These are phyloP conservation scores for Boechera stricta DNA, from an alignment of 345 rosid genomes.

Conservation along the genomic window DNA sequence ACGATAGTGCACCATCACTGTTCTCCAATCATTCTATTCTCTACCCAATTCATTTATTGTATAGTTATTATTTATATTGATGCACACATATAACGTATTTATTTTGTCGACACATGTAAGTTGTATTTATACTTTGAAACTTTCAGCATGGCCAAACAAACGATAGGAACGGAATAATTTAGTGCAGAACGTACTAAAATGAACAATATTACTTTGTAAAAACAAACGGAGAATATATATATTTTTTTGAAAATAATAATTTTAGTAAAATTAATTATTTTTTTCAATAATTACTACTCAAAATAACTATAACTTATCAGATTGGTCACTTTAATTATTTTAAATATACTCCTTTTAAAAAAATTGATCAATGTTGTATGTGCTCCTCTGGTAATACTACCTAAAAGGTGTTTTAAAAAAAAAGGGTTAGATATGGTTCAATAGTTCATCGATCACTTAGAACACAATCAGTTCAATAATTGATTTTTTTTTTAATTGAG, in stretches of 20 bases:
- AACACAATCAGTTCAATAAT: no score
- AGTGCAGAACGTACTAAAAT: background rate
- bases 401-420: no score
- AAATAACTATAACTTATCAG: no score
- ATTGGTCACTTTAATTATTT: no score
- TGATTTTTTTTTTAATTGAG: no score
- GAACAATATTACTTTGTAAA: background rate
- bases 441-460: no score
- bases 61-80: constrained; percentile 8
- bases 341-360: no score
- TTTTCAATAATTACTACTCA: background rate
- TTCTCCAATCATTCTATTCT: background rate
- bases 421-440: no score
- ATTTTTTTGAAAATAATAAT: no score
- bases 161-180: background rate
- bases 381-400: no score
- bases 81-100: constrained; percentile 19
- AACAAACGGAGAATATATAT: no score
- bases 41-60: constrained; percentile 21
- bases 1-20: constrained; percentile 23
- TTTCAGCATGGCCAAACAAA: constrained; percentile 13
- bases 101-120: background rate
- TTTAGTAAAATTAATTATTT: background rate
- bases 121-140: constrained; percentile 4
- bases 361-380: no score